Evolutionary conservation across 2,329 filamentous ascomycete species (phyloP).

Genomic region (Pseudonectria buxi): DNA sequence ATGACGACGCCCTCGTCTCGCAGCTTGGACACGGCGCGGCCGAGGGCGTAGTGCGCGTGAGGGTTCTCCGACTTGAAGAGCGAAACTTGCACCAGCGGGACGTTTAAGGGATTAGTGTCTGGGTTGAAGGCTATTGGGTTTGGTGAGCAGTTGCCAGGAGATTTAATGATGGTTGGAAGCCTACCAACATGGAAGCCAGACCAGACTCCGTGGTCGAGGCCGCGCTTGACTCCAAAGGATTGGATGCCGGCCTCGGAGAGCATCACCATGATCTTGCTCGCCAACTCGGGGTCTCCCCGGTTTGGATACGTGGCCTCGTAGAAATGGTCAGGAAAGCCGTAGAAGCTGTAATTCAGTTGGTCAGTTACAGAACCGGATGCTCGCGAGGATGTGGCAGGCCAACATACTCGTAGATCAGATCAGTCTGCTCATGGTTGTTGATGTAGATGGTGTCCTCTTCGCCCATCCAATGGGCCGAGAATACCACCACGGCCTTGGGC

Average conservation of each 20-base stretch:
- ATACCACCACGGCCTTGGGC: conserved; percentile 66
- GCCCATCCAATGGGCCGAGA: conserved; percentile 73
- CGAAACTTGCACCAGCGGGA: conserved; percentile 67
- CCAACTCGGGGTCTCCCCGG: conserved; percentile 53
- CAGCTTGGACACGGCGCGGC: conserved; percentile 57
- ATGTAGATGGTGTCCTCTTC: conserved; percentile 50
- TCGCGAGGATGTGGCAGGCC: background rate
- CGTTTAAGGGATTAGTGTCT: conserved; percentile 51
- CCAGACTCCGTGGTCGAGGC: conserved; percentile 71
- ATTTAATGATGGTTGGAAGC: background rate
- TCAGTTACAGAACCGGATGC: background rate
- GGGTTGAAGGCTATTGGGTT: conserved; percentile 49
- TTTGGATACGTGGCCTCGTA: conserved; percentile 63
- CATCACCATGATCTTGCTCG: conserved; percentile 48
- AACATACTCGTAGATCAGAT: conserved; percentile 66
- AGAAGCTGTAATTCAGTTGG: conserved; percentile 44
- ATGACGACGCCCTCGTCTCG: conserved; percentile 62
- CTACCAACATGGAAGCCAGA: conserved; percentile 51
- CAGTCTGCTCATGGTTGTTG: conserved; percentile 57
- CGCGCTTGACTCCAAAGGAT: conserved; percentile 52
- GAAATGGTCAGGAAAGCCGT: conserved; percentile 63
- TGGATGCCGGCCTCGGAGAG: conserved; percentile 52
- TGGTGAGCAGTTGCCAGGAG: conserved; percentile 4
- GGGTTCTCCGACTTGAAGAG: conserved; percentile 60
- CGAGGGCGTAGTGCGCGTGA: conserved; percentile 59